A percentile compares a stretch with the other conserved stretches of the same genome.
Conservation (phyloP, 805 yeast species). For the Candida coquimbonensis region DNA sequence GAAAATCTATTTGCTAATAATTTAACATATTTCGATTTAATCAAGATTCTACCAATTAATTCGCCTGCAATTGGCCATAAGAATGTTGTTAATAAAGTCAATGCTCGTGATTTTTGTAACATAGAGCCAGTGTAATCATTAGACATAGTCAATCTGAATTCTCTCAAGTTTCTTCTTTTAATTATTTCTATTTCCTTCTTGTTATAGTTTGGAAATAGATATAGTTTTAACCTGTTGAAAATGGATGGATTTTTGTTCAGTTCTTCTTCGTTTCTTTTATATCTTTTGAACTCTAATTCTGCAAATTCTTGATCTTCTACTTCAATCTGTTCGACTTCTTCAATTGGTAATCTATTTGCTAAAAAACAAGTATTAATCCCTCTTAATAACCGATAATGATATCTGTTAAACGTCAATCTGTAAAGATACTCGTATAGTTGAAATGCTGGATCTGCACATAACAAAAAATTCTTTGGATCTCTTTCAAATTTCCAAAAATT, state of each 20-base stretch:
- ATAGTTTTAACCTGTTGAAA: neutral
- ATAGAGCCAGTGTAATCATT: conserved; percentile 26
- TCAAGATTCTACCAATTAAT: conserved; percentile 18
- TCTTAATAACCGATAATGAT: conserved; percentile 29
- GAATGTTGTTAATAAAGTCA: conserved; percentile 13
- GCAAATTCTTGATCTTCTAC: conserved; percentile 20
- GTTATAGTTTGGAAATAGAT: conserved; percentile 4
- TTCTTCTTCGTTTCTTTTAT: neutral
- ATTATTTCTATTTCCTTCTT: conserved; percentile 7
- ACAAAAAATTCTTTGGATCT: conserved; percentile 12
- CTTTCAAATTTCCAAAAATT: neutral
- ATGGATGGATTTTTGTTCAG: neutral
- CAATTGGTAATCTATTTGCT: conserved; percentile 25
- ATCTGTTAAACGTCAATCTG: conserved; percentile 24
- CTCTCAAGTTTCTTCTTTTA: conserved; percentile 17
- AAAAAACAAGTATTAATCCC: conserved; percentile 28
- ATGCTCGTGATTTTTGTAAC: conserved; percentile 9
- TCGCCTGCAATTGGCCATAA: conserved; percentile 27
- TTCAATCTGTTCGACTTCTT: conserved; percentile 28
- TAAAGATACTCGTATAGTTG: conserved; percentile 14
- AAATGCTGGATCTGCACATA: conserved; percentile 9
- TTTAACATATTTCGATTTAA: conserved; percentile 19
- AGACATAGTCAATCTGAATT: conserved; percentile 20
- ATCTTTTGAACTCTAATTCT: conserved; percentile 1
- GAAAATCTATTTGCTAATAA: conserved; percentile 15